Evolutionary conservation across 768 basidiomycete species (phyloP).

Genomic region (Amanita polypyramis): DNA sequence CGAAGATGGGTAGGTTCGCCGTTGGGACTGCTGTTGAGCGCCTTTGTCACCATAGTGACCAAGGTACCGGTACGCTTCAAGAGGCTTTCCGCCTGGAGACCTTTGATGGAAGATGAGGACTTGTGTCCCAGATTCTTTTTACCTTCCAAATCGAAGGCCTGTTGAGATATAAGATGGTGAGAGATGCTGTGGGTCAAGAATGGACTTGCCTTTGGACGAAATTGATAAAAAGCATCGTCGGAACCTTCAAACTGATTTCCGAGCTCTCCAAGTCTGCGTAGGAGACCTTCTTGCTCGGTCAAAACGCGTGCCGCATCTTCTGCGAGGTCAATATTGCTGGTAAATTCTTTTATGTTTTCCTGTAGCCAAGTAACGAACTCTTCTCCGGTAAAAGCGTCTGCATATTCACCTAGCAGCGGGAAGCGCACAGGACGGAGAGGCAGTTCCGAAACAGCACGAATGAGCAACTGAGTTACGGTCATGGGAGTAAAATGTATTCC

Average conservation of each 20-base stretch:
- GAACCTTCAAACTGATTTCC: conserved; percentile 74
- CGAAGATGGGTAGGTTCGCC: conserved; percentile 61
- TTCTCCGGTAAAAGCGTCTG: conserved; percentile 80
- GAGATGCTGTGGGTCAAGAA: not conserved
- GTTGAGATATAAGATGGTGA: not conserved
- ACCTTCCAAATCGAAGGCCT: conserved; percentile 51
- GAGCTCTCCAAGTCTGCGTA: conserved; percentile 71
- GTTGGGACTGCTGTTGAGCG: conserved; percentile 37
- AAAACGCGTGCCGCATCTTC: conserved; percentile 63
- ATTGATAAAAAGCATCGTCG: conserved; percentile 78
- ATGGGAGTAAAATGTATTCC: conserved; percentile 60
- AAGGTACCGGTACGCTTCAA: conserved; percentile 62
- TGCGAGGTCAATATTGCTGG: conserved; percentile 66
- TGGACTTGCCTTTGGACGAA: conserved; percentile 58
- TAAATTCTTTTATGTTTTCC: conserved; percentile 67
- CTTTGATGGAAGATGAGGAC: conserved; percentile 15
- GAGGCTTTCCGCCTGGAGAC: conserved; percentile 35
- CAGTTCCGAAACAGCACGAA: conserved; percentile 63
- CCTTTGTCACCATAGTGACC: conserved; percentile 65
- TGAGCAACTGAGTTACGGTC: conserved; percentile 58
- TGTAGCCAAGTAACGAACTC: conserved; percentile 83
- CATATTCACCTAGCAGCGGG: conserved; percentile 75
- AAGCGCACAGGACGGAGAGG: conserved; percentile 62
- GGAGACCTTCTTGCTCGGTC: conserved; percentile 47
- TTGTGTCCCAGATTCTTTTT: conserved; percentile 21